Percentiles rank a stretch among this genome's conserved stretches.
phyloP scores from a whole-genome alignment of 129 eudicot genomes.

The Gnaphalium uliginosum region DNA sequence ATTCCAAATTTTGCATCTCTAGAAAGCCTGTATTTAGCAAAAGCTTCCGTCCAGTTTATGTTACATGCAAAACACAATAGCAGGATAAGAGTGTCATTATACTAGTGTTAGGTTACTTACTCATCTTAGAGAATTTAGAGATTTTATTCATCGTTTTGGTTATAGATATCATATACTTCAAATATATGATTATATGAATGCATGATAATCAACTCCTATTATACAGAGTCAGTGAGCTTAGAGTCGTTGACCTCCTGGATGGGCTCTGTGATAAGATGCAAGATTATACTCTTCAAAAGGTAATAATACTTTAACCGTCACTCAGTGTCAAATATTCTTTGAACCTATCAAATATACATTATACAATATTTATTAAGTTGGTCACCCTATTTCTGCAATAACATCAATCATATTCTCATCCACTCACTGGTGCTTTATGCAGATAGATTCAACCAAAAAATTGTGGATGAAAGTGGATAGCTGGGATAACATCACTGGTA shows the following conservation, averaged over 20 bases:
- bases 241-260: constrained; percentile 96
- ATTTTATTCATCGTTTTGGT: not conserved
- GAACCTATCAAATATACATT: not conserved
- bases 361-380: not conserved
- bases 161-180: not conserved
- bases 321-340: not conserved
- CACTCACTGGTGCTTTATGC: constrained; percentile 37
- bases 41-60: not conserved
- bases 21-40: no score
- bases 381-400: constrained; percentile 3
- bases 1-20: no score
- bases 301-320: constrained; percentile 14
- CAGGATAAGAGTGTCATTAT: no score
- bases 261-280: constrained; percentile 98
- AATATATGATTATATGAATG: not conserved
- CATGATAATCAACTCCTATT: constrained; percentile 15
- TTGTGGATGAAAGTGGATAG: constrained; percentile 73
- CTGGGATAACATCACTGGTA: constrained; percentile 73
- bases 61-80: not conserved
- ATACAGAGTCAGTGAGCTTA: constrained; percentile 82
- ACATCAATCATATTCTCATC: constrained; percentile 13
- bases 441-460: constrained; percentile 59
- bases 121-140: not conserved
- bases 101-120: not conserved
- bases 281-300: constrained; percentile 95